These are phyloP conservation scores for Euptelea pleiosperma DNA, from an alignment of 164 flowering plant genomes.

Conservation along the genomic window DNA sequence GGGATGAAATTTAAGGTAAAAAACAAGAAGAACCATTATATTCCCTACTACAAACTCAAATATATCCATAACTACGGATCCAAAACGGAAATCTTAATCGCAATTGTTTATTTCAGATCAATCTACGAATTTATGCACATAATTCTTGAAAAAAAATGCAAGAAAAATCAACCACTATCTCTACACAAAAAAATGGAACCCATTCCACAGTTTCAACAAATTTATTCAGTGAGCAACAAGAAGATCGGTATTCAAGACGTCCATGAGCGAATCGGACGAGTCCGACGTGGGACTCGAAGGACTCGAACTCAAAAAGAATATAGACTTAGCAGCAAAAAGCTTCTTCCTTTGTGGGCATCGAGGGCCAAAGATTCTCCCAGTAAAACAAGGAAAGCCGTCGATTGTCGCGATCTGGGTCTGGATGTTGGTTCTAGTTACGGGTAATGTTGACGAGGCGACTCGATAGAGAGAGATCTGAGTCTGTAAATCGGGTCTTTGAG, in stretches of 20 bases:
- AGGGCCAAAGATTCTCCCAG: constrained; percentile 23
- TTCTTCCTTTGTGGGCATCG: constrained; percentile 38
- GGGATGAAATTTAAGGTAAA: no score
- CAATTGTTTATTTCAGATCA: no score
- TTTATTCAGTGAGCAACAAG: constrained; percentile 32
- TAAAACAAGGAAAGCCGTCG: constrained; percentile 31
- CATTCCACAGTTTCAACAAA: not conserved
- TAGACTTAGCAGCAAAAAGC: constrained; percentile 36
- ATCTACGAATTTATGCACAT: no score
- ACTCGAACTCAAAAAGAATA: constrained; percentile 12
- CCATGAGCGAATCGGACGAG: constrained; percentile 21
- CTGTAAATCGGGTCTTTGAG: constrained; percentile 13
- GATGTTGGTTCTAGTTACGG: not conserved
- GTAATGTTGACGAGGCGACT: not conserved
- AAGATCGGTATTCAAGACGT: constrained; percentile 23
- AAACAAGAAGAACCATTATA: no score
- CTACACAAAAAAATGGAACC: not conserved
- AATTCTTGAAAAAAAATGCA: no score
- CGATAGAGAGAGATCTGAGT: constrained; percentile 15
- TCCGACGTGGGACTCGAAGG: constrained; percentile 23
- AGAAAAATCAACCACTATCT: no score
- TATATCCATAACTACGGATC: no score
- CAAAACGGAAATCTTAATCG: no score
- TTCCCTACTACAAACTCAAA: no score
- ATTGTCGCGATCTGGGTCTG: constrained; percentile 15